Evolutionary conservation across 2,329 filamentous ascomycete species (phyloP).

Genomic region (Monascus ruber): DNA sequence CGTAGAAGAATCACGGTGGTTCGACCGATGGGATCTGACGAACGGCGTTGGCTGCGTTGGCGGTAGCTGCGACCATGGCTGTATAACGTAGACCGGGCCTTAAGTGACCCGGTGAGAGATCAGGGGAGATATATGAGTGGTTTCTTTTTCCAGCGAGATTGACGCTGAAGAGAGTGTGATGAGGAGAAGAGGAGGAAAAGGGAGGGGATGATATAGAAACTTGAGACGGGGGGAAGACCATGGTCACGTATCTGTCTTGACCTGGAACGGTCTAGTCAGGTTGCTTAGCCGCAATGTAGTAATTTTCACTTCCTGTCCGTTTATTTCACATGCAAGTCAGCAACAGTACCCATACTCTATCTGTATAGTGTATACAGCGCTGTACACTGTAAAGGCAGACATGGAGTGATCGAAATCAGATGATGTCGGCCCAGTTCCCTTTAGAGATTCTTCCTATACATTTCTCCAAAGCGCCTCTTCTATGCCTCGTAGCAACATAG

Average conservation of each 20-base stretch:
- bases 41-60: neutral
- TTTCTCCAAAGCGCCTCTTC: neutral
- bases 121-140: neutral
- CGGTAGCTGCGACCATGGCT: neutral
- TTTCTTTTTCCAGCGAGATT: neutral
- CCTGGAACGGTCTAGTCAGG: too few relatives aligned
- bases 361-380: neutral
- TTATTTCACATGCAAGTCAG: neutral
- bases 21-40: neutral
- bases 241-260: too few relatives aligned
- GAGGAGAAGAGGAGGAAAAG: too few relatives aligned
- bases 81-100: neutral
- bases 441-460: neutral
- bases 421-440: neutral
- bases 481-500: neutral
- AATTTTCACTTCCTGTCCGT: neutral
- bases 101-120: neutral
- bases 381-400: neutral
- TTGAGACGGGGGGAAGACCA: too few relatives aligned
- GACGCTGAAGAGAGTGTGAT: neutral
- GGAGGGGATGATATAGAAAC: too few relatives aligned
- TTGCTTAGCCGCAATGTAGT: too few relatives aligned
- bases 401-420: neutral
- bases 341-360: neutral
- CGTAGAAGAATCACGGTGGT: neutral